Percentiles rank a stretch among this genome's conserved stretches.
These are phyloP conservation scores for Rhododendron williamsianum DNA, from an alignment of 148 eudicot species.

Conservation along the genomic window DNA sequence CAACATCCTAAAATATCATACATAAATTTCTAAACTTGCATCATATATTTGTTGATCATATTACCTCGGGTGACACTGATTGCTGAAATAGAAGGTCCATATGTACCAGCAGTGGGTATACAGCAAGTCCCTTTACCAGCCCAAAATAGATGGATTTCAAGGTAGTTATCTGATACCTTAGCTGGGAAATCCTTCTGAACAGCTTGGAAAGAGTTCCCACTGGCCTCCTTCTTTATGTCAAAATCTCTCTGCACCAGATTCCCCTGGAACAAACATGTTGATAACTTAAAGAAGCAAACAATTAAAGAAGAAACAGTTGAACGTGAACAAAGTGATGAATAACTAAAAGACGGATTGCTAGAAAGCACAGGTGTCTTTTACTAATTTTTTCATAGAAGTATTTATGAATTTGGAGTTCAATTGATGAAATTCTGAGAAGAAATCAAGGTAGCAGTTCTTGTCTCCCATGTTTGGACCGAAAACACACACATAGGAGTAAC, in stretches of 20 bases:
- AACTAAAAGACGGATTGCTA: not conserved
- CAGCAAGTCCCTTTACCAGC: slow-evolving; percentile 21
- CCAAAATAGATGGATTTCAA: slow-evolving; percentile 32
- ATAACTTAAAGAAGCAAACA: not conserved
- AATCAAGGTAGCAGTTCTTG: not conserved
- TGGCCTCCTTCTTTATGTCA: slow-evolving; percentile 61
- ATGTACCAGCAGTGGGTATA: slow-evolving; percentile 62
- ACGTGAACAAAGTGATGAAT: not conserved
- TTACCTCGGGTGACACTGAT: slow-evolving; percentile 70
- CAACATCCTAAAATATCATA: not conserved
- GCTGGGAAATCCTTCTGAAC: slow-evolving; percentile 36
- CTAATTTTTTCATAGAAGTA: not conserved
- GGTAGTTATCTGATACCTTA: slow-evolving; percentile 52
- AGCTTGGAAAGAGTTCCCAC: slow-evolving; percentile 41
- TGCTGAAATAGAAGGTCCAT: slow-evolving; percentile 84
- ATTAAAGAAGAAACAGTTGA: not conserved
- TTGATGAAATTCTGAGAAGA: not conserved
- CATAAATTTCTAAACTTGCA: not conserved
- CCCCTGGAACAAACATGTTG: slow-evolving; percentile 38
- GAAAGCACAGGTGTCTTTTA: not conserved
- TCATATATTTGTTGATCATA: not conserved
- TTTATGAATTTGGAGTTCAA: not conserved
- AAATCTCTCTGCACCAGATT: slow-evolving; percentile 48
- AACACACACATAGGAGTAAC: not conserved
- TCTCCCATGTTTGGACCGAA: not conserved